Evolutionary conservation across 352 stramenopile genomes (phyloP), one percentile per base, ranked within the genome.

Genomic region (Globisporangium megalacanthum): DNA sequence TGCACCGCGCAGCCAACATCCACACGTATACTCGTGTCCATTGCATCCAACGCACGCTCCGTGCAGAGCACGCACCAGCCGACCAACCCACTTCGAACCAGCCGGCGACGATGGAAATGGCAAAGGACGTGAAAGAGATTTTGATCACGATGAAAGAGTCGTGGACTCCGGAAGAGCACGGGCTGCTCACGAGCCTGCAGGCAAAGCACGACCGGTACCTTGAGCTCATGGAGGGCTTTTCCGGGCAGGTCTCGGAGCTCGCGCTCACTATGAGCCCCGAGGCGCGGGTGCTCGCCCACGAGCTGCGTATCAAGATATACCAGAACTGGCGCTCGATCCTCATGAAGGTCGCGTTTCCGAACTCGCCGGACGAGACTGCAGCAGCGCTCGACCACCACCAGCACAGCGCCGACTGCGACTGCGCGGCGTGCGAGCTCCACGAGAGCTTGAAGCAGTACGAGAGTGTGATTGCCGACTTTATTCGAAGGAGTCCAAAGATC

Each of bases 101-200:
- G 20, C 20, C 31, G 9, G 35, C 58, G 3, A 65, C 61, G 8
- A 92, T 92, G 83, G 83, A 92, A 61, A 89, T 92, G 64, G 78
- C 83, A 25, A 85, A 78, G 61, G 86, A 92, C 58, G 83, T 92
- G 17, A 70, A 75, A 19, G 83, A 92, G 58, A 84, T 92, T 61
- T 69, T 92, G 39, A 82, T 92, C 44, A 82, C 79, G 29, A 86
- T 92, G 75, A 86, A 88, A 54, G 81, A 92, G 55, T 68, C 75
- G 35, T 60, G 83, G 54, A 81, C 78, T n/a, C 66, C 72, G 8
- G 79, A 89, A 60, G 80, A 92, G 56, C 78, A 92, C 63, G 62
- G 68, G 51, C 61, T 92, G 55, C 67, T 92, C 15, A 65, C 64
- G 29, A 84, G 72, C 42, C 56, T 90, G 60, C 83, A 92, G 66